Evolutionary conservation across 345 rosid genomes (phyloP), one percentile per base, ranked within the genome.

Genomic region (Erodium maritimum): DNA sequence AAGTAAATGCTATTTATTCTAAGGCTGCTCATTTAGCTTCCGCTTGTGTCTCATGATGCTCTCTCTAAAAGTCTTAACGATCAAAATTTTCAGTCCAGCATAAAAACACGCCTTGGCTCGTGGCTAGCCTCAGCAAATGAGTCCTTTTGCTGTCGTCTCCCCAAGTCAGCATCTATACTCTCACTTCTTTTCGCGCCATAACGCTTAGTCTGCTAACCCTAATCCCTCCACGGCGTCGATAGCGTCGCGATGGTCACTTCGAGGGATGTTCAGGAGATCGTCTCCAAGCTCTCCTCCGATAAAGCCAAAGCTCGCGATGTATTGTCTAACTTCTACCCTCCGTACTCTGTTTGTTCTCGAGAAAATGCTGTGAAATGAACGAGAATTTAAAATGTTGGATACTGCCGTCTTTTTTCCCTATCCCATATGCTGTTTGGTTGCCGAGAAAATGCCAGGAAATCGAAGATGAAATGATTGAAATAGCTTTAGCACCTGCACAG

Each of bases 271-370:
- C 83, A 88, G 54, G 98, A 91, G 52, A 68, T 91, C 73, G 79
- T 84, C 72, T 65, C 83, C 17, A 86, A 85, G 83, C 96, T 91
- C 21, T 91, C 98, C 42, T 86, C 98, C 21, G 95, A 86, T 64
- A 88, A 86, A 80, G 88, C 91, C 65, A 91, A 83, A 76, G 60
- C 77, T 42, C 83, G 96, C 19, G 98, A 91, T 65, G 98, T 88
- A 73, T 64, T 64, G 14, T 16, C 23, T 21, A 50, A 70, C 67
- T 59, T 21, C 65, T 29, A 55, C 45, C 14, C 61, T 56, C 22
- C 20, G n/a, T 23, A 42, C 29, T 56, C 62, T 60, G 60, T 69
- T 75, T 66, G 50, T 60, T 66, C 17, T 13, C 22, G 53, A 56
- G 45, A 61, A 65, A 57, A 66, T 7, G 21, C 50, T 21, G 58